Evolutionary conservation across 306 rosid genomes (phyloP).

Genomic region (Cicer yamashitae): DNA sequence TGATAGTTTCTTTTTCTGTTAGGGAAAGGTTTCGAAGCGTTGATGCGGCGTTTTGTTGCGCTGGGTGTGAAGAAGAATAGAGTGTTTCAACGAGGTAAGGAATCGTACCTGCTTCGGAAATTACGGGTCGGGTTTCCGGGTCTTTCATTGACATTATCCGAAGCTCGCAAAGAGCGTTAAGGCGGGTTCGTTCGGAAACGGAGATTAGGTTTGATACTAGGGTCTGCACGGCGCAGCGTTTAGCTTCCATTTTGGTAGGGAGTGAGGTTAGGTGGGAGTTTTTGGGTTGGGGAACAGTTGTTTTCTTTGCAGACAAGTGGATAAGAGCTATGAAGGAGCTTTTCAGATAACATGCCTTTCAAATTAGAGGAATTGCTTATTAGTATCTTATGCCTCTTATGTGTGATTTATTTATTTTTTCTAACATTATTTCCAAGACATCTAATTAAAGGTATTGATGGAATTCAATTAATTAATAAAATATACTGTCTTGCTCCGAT

Average conservation of each 20-base stretch:
- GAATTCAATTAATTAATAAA: no score
- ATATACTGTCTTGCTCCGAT: no score
- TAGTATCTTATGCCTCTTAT: no score
- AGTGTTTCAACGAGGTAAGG: conserved; percentile 78
- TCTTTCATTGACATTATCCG: conserved; percentile 73
- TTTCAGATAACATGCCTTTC: no score
- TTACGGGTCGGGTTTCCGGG: conserved; percentile 69
- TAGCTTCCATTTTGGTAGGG: conserved; percentile 58
- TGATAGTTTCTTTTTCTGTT: conserved; percentile 59
- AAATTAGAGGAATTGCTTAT: no score
- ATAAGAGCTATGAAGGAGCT: no score
- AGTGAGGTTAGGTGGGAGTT: not conserved
- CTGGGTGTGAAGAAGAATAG: conserved; percentile 59
- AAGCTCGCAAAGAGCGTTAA: conserved; percentile 68
- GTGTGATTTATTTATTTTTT: no score
- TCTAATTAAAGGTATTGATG: no score
- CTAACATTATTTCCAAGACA: no score
- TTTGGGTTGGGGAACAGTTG: not conserved
- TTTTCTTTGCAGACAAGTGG: no score
- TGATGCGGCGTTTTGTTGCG: conserved; percentile 91
- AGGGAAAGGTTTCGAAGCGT: conserved; percentile 85
- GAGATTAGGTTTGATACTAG: conserved; percentile 78
- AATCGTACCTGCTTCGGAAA: conserved; percentile 73
- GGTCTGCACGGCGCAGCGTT: conserved; percentile 53
- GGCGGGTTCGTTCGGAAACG: conserved; percentile 71